These are phyloP conservation scores for Metschnikowia sp. DNA, from an alignment of 805 yeast species.

Conservation along the genomic window DNA sequence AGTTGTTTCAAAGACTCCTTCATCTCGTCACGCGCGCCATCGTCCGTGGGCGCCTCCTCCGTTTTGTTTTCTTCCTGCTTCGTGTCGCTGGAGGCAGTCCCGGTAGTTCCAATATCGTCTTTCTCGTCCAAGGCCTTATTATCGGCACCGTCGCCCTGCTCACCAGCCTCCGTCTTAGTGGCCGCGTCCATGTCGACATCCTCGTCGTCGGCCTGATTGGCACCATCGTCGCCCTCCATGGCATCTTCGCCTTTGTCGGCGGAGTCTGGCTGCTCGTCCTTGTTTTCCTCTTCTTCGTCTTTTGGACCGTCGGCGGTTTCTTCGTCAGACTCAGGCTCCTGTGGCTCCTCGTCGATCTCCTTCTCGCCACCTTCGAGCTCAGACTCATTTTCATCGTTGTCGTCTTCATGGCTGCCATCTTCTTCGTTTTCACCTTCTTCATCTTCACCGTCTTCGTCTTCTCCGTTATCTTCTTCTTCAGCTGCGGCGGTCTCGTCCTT, in stretches of 20 bases:
- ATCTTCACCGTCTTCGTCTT: slow-evolving; percentile 18
- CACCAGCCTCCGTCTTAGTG: slow-evolving; percentile 56
- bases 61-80: slow-evolving; percentile 39
- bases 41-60: slow-evolving; percentile 39
- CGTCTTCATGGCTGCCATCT: slow-evolving; percentile 23
- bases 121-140: slow-evolving; percentile 53
- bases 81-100: slow-evolving; percentile 41
- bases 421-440: slow-evolving; percentile 24
- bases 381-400: slow-evolving; percentile 26
- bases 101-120: slow-evolving; percentile 67
- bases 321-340: slow-evolving; percentile 25
- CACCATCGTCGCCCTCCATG: slow-evolving; percentile 55
- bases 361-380: slow-evolving; percentile 24
- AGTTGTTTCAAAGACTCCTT: slow-evolving; percentile 78
- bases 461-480: slow-evolving; percentile 13
- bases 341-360: slow-evolving; percentile 27
- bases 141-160: slow-evolving; percentile 62
- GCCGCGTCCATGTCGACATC: slow-evolving; percentile 56
- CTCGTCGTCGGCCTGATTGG: slow-evolving; percentile 39
- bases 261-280: slow-evolving; percentile 32
- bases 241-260: slow-evolving; percentile 27
- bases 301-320: slow-evolving; percentile 21
- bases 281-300: slow-evolving; percentile 40
- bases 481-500: slow-evolving; percentile 14
- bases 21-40: slow-evolving; percentile 62